Percentiles rank a stretch among this genome's conserved stretches.
phyloP scores from a whole-genome alignment of 352 stramenopile genomes.

The Globisporangium spiculum region DNA sequence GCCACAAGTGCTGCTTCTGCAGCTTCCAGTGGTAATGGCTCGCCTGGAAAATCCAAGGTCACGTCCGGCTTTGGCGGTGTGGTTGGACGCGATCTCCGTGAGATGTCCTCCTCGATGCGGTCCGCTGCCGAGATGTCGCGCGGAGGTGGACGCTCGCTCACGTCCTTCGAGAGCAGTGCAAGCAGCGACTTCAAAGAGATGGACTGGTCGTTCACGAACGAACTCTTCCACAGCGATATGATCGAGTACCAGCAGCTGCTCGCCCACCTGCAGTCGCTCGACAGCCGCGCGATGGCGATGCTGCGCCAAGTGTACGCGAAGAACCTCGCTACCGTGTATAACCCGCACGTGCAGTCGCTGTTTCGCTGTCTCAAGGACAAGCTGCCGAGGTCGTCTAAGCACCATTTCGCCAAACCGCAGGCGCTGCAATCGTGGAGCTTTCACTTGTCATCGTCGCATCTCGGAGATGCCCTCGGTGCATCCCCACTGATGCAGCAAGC shows the following conservation, averaged over 20 bases:
- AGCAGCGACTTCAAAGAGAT: constrained; percentile 34
- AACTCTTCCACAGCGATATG: constrained; percentile 46
- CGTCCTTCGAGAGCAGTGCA: constrained; percentile 33
- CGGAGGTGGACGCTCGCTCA: constrained; percentile 29
- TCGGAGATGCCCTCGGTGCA: constrained; percentile 49
- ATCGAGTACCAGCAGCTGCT: constrained; percentile 48
- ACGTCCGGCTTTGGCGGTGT: background rate
- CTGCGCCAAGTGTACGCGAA: constrained; percentile 56
- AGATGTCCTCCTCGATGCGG: constrained; percentile 24
- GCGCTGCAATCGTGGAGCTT: constrained; percentile 64
- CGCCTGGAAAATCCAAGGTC: constrained; percentile 13
- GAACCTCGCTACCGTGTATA: constrained; percentile 49
- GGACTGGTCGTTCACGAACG: constrained; percentile 66
- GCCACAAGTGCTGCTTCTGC: constrained; percentile 4
- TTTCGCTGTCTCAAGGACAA: constrained; percentile 65
- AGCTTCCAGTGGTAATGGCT: constrained; percentile 2
- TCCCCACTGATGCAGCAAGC: constrained; percentile 64
- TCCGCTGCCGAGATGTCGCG: constrained; percentile 27
- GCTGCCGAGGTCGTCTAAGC: constrained; percentile 42
- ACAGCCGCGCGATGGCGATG: constrained; percentile 26
- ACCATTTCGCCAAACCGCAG: constrained; percentile 56
- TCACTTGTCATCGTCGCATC: constrained; percentile 56
- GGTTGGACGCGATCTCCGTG: constrained; percentile 26
- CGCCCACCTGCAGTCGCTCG: constrained; percentile 37
- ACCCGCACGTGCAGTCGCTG: constrained; percentile 46